Evolutionary conservation across 208 protist genomes (phyloP).

Genomic region (Leptomonas pyrrhocoris): DNA sequence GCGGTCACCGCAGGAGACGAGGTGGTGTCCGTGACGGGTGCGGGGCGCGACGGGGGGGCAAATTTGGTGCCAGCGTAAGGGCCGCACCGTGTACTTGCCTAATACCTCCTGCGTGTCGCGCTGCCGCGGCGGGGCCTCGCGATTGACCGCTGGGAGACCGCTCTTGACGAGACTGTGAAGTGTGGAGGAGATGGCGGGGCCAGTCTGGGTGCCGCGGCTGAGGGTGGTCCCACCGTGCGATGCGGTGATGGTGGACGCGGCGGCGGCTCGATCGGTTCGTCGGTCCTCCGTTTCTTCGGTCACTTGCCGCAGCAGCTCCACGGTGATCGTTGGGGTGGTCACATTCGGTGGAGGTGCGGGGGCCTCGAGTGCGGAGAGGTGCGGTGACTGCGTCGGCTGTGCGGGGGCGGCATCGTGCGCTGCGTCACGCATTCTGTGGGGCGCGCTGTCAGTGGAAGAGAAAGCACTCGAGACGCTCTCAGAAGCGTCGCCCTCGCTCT

Average conservation of each 20-base stretch:
- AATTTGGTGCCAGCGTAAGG: conserved; percentile 43
- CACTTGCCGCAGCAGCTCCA: conserved; percentile 33
- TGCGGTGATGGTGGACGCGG: background rate
- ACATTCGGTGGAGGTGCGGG: background rate
- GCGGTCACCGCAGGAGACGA: conserved; percentile 43
- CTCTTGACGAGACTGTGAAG: conserved; percentile 18
- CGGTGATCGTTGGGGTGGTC: conserved; percentile 15
- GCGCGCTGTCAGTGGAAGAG: background rate
- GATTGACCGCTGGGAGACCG: background rate
- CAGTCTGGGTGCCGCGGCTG: conserved; percentile 15
- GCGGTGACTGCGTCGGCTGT: too few species aligned
- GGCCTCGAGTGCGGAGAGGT: too few species aligned
- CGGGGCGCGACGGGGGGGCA: conserved; percentile 37
- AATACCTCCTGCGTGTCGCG: conserved; percentile 20
- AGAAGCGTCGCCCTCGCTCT: conserved; percentile 2
- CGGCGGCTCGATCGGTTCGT: background rate
- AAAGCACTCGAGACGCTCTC: background rate
- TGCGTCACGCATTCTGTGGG: background rate
- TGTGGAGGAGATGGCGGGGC: background rate
- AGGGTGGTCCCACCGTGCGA: conserved; percentile 7
- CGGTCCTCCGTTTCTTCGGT: conserved; percentile 2
- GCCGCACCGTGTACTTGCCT: conserved; percentile 35
- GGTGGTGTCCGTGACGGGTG: conserved; percentile 60
- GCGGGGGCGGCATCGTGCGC: background rate
- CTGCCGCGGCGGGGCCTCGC: conserved; percentile 24